Base-by-base conservation (phyloP, 345 rosid species). In the Gossypium longicalyx region DNA sequence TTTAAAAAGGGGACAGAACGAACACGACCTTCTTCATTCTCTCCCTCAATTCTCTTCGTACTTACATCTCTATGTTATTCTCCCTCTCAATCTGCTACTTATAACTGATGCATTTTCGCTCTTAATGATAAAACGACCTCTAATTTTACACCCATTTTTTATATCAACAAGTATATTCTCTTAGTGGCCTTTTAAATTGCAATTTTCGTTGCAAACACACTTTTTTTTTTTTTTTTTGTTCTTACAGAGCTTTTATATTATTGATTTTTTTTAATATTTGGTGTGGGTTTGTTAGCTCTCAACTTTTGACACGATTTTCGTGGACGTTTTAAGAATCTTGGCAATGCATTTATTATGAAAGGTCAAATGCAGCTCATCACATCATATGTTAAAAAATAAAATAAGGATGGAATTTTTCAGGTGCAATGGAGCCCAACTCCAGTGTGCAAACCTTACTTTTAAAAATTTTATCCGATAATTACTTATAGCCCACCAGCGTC, bases 401-500 rank as follows among this genome's bases (percentile, higher is more conserved):
- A 23, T 13, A 58, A 15, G 20, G 70, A 68, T 61, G 48, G 17
- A n/a, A 19, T 19, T 16, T 73, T 49, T 62, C 47, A 27, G 69
- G 44, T 60, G 65, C 70, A 53, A 49, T 48, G 63, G 54, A 67
- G 34, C 52, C 65, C 57, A 65, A 66, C 57, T 65, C 23, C 10
- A 61, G 20, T 6, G 2, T 20, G 16, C 27, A 13, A 12, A 20
- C 54, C 51, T 20, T 12, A 48, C 41, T 60, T 69, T 69, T 57
- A 9, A 19, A 34, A 45, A 59, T 22, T 22, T 22, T 9, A 25
- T 69, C 45, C 53, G 44, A 68, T 49, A 27, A 49, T 20, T 8
- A 54, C 57, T 9, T 58, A 2, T 61, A 25, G 59, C 71, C 44
- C 54, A 67, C 45, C 90, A 59, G 87, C 90, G 85, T 86, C 93